Percentiles rank a stretch among this genome's conserved stretches.
These are phyloP conservation scores for Aureobasidium sp. DNA, from an alignment of 2,329 filamentous ascomycete species.

Conservation along the genomic window DNA sequence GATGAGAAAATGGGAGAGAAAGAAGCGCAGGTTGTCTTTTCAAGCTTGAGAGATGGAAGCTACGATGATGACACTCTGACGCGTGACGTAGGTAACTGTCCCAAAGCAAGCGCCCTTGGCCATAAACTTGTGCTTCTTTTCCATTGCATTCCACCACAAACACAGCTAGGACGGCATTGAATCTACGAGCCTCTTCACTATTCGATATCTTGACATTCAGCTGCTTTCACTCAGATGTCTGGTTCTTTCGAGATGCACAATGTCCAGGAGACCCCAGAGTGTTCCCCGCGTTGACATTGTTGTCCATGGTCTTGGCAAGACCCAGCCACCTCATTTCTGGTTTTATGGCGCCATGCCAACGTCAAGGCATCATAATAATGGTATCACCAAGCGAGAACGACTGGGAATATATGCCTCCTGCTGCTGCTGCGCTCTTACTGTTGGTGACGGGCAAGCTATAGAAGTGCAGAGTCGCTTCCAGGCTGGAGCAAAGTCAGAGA, in stretches of 20 bases:
- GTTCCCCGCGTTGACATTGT: neutral
- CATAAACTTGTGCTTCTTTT: too few relatives aligned
- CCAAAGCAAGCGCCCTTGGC: too few relatives aligned
- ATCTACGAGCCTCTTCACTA: neutral
- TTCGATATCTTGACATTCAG: neutral
- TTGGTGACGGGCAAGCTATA: neutral
- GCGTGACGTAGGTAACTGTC: neutral
- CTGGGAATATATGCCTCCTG: neutral
- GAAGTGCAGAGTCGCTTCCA: neutral
- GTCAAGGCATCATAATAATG: neutral
- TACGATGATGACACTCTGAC: too few relatives aligned
- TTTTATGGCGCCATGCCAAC: constrained; percentile 6
- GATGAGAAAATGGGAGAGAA: neutral
- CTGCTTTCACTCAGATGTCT: neutral
- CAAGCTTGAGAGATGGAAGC: too few relatives aligned
- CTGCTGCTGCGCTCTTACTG: neutral
- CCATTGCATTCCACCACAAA: neutral
- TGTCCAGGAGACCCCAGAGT: neutral
- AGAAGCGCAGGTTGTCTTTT: neutral
- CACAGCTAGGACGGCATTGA: neutral
- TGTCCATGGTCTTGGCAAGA: neutral
- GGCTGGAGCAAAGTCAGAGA: neutral
- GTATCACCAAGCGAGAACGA: neutral
- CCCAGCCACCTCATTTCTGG: constrained; percentile 4
- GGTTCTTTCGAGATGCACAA: neutral